Conservation (phyloP, 2,329 filamentous ascomycete genomes). For the Cytospora paraplurivora region DNA sequence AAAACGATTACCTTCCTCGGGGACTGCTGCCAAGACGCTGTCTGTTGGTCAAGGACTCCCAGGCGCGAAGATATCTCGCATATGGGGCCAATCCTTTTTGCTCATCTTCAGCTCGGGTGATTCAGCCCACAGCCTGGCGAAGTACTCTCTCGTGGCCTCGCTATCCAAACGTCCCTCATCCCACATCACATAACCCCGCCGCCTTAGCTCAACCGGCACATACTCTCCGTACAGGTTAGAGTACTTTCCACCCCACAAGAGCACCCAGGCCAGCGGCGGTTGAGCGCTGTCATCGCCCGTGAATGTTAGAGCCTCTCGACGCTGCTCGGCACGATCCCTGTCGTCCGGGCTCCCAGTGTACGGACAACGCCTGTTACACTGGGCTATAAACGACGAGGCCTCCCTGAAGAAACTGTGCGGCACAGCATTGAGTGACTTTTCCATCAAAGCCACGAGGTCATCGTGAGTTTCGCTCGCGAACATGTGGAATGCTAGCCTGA, state of each 20-base stretch:
- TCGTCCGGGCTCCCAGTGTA: neutral
- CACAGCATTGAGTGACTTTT: conserved; percentile 23
- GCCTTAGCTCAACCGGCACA: conserved; percentile 21
- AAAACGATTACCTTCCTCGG: too few species aligned
- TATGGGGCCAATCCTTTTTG: neutral
- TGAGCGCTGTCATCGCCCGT: conserved; percentile 9
- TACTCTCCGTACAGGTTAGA: conserved; percentile 28
- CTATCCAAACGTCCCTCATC: conserved; percentile 27
- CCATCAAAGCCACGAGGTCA: conserved; percentile 38
- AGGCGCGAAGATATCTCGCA: neutral
- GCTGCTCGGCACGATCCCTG: conserved; percentile 3
- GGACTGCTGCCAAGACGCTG: too few species aligned
- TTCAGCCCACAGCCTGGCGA: conserved; percentile 19
- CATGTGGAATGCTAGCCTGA: conserved; percentile 14
- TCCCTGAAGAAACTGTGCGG: neutral
- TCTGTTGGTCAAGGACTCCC: neutral
- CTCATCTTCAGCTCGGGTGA: conserved; percentile 9
- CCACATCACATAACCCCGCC: conserved; percentile 33
- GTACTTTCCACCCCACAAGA: conserved; percentile 29
- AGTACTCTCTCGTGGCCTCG: conserved; percentile 8
- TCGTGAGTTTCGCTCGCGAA: conserved; percentile 16
- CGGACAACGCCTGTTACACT: conserved; percentile 12
- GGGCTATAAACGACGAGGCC: neutral
- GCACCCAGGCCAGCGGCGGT: conserved; percentile 29
- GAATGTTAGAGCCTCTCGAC: conserved; percentile 14